Base-by-base conservation (phyloP, 2,329 filamentous ascomycete species). In the Curvularia lunata region DNA sequence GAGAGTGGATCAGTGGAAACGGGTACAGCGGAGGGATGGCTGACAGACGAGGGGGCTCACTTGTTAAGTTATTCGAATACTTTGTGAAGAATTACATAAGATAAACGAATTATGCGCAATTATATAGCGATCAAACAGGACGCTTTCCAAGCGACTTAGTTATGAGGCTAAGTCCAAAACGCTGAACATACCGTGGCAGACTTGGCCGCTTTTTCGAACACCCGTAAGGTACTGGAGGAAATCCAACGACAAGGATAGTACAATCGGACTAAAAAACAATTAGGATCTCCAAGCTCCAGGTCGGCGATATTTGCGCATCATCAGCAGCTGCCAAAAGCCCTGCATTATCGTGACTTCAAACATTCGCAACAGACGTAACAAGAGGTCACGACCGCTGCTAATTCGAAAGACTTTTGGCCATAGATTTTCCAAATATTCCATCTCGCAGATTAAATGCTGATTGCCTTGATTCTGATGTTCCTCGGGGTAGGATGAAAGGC, bases 1-100 rank as follows among this genome's bases (percentile, higher is more conserved):
- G 27, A 70, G 59, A 47, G 58, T 74, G 6, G 63, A 71, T 54
- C 66, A 61, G 45, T 70, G 68, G 67, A 64, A 64, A 21, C 68
- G 57, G 21, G 57, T 56, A 43, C 63, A 68, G 54, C 60, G 42
- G 37, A 50, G 16, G 23, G 19, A 42, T n/a, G 30, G 42, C 34
- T 41, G 42, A 40, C 18, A n/a, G 12, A 37, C 7, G 1, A 13
- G 46, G 28, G 12, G 28, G 19, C 5, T 9, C 40, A 25, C 5
- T 25, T 10, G 16, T 16, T 21, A 25, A 42, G 1, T 23, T 23
- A 7, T 42, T 25, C 12, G 23, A 16, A 25, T 25, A 23, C 7
- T 16, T 5, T n/a, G 19, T 19, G 1, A 10, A 3, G 6, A 8
- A 25, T 25, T 5, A 4, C 25, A 34, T 12, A 16, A 34, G 9